phyloP scores from a whole-genome alignment of 2,329 filamentous ascomycete genomes.

The Cladophialophora chaetospira region DNA sequence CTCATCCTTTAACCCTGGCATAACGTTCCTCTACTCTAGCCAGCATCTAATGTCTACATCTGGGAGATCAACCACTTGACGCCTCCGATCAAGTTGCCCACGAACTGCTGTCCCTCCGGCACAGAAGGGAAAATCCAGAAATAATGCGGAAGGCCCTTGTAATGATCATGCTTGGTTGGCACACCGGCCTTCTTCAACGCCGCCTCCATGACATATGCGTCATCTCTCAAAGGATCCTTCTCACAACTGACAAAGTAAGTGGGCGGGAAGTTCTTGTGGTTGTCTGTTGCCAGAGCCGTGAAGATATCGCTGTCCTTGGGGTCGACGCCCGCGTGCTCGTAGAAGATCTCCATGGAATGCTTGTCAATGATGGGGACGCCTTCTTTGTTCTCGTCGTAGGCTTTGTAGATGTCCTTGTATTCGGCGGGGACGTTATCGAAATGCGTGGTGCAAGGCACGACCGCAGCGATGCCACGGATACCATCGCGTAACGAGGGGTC shows the following conservation, averaged over 20 bases:
- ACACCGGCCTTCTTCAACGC: conserved; percentile 32
- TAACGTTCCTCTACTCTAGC: no score
- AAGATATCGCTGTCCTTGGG: conserved; percentile 27
- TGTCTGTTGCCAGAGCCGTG: conserved; percentile 28
- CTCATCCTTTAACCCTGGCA: background rate
- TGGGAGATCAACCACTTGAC: conserved; percentile 31
- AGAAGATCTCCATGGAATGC: conserved; percentile 28
- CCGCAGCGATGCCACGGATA: conserved; percentile 43
- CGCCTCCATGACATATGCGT: conserved; percentile 32
- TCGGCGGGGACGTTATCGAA: conserved; percentile 41
- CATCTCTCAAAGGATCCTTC: conserved; percentile 30
- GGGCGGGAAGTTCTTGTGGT: conserved; percentile 32
- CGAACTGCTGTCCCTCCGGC: conserved; percentile 28
- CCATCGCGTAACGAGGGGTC: conserved; percentile 36
- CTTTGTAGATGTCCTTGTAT: conserved; percentile 39
- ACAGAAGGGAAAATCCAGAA: conserved; percentile 34
- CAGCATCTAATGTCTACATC: conserved; percentile 1
- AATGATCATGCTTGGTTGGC: conserved; percentile 30
- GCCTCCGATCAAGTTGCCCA: conserved; percentile 28
- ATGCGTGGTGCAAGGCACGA: conserved; percentile 43
- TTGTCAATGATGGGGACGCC: conserved; percentile 41
- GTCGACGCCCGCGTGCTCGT: conserved; percentile 23
- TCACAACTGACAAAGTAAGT: conserved; percentile 31
- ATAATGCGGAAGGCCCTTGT: conserved; percentile 31
- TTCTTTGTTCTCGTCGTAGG: conserved; percentile 41